These are phyloP conservation scores for Dioscorea dumetorum DNA, from an alignment of 106 monocot genomes.

Conservation along the genomic window DNA sequence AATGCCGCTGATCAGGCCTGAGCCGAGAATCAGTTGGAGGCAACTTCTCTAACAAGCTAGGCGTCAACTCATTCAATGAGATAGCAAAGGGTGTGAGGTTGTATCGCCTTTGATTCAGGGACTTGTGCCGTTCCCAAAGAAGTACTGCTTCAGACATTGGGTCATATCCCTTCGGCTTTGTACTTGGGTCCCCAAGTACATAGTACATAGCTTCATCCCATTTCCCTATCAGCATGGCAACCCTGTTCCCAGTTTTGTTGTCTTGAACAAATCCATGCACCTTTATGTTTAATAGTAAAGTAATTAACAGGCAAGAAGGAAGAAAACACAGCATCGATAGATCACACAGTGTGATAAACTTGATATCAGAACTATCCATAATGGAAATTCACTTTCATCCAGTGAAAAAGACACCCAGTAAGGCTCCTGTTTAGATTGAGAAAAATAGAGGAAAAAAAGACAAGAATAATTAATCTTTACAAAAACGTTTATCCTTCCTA, in stretches of 20 bases:
- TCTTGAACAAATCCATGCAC: constrained; percentile 95
- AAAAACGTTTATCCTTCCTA: too few species aligned
- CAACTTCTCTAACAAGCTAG: constrained; percentile 47
- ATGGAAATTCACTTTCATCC: too few species aligned
- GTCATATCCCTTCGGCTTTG: constrained; percentile 82
- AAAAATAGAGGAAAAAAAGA: not conserved
- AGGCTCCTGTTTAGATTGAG: too few species aligned
- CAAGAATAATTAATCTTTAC: too few species aligned
- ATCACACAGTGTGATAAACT: too few species aligned
- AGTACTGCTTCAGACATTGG: constrained; percentile 94
- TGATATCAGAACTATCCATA: too few species aligned
- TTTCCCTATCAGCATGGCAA: constrained; percentile 88
- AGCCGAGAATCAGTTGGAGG: constrained; percentile 90
- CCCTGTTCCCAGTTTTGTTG: constrained; percentile 75
- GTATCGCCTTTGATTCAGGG: constrained; percentile 65
- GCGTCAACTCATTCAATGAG: constrained; percentile 75
- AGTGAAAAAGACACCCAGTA: too few species aligned
- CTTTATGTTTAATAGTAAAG: constrained; percentile 14
- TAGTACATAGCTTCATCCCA: constrained; percentile 98
- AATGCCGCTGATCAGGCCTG: constrained; percentile 81
- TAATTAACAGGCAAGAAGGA: too few species aligned
- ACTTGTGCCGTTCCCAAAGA: constrained; percentile 79
- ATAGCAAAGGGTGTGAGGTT: constrained; percentile 93
- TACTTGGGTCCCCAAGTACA: constrained; percentile 83
- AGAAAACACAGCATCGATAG: too few species aligned